phyloP scores from a whole-genome alignment of 208 protist genomes.

The Leishmania mexicana region DNA sequence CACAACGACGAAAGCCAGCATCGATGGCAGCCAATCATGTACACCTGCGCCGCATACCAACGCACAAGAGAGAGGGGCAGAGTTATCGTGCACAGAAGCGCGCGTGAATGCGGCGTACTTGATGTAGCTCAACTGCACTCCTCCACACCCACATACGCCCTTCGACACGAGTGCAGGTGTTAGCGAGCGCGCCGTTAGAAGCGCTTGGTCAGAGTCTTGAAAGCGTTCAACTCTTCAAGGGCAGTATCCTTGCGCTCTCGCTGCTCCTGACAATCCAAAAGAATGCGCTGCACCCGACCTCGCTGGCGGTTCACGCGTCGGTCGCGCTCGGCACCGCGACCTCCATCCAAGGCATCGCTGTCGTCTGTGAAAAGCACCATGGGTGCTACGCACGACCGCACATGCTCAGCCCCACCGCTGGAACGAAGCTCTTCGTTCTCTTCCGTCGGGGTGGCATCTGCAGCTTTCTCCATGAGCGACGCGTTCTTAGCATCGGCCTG shows the following conservation, averaged over 20 bases:
- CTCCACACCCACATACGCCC: background rate
- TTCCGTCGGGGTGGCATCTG: no score
- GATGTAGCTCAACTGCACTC: background rate
- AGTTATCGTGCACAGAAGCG: background rate
- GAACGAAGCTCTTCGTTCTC: background rate
- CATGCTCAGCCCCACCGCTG: background rate
- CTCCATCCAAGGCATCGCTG: slow-evolving; percentile 19
- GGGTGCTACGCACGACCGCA: background rate
- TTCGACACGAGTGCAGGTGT: background rate
- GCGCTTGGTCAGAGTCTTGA: background rate
- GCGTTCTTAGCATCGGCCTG: no score
- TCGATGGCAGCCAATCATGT: background rate
- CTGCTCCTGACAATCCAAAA: slow-evolving; percentile 31
- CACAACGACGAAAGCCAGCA: background rate
- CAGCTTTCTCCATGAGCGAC: background rate
- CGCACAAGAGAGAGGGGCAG: background rate
- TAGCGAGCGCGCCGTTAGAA: background rate
- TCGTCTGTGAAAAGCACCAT: slow-evolving; percentile 23
- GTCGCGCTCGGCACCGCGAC: slow-evolving; percentile 14
- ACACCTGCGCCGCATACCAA: background rate
- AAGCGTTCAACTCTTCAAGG: slow-evolving; percentile 14
- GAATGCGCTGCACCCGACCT: slow-evolving; percentile 12
- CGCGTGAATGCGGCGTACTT: background rate
- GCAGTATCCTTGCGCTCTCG: slow-evolving; percentile 9
- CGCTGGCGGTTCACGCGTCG: slow-evolving; percentile 11